Conservation (phyloP, 163 green algal genomes). For the Scenedesmus sp. region DNA sequence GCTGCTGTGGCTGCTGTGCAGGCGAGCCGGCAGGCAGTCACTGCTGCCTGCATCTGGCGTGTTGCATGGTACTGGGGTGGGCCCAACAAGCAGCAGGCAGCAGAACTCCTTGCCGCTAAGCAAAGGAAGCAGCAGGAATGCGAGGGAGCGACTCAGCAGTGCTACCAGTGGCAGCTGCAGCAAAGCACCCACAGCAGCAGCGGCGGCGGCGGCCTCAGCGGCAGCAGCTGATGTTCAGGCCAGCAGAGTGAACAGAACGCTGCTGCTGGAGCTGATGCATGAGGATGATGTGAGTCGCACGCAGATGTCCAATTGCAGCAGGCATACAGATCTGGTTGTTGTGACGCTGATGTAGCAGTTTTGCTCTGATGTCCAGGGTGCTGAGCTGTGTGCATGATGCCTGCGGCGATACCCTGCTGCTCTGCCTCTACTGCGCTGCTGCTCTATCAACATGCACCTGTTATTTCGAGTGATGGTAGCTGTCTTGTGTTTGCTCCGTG, state of each 20-base stretch:
- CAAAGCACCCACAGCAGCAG: background rate
- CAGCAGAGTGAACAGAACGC: conserved; percentile 13
- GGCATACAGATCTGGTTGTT: no score
- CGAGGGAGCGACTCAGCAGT: background rate
- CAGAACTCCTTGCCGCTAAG: background rate
- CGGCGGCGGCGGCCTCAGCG: background rate
- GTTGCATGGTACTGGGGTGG: background rate
- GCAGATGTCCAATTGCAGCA: background rate
- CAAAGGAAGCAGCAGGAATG: background rate
- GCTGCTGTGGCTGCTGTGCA: background rate
- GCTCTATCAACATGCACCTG: no score
- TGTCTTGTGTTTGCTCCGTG: background rate
- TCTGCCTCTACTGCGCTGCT: no score
- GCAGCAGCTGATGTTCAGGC: background rate
- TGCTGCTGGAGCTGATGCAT: conserved; percentile 47
- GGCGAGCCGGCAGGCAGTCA: background rate
- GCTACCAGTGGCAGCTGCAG: background rate
- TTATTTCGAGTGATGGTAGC: background rate
- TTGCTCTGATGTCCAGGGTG: no score
- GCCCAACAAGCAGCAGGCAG: background rate
- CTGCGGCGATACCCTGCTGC: no score
- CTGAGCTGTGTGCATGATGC: no score
- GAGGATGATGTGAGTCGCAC: conserved; percentile 41
- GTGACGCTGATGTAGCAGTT: no score
- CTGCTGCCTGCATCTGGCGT: background rate